Evolutionary conservation across 495 filamentous ascomycete genomes (phyloP).

Genomic region (Clohesyomyces aquaticus): DNA sequence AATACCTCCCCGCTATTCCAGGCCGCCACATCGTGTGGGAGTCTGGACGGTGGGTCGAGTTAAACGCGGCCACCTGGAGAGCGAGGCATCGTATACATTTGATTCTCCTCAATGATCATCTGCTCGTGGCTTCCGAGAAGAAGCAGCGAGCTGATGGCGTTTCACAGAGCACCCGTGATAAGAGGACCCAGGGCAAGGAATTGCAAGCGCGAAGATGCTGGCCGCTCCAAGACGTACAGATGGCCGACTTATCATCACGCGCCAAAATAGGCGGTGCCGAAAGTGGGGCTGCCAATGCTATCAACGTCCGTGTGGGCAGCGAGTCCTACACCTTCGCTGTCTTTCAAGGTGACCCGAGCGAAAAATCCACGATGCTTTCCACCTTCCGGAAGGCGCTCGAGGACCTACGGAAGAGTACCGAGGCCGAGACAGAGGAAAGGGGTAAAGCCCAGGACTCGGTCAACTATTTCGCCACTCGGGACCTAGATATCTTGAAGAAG

Average conservation of each 20-base stretch:
- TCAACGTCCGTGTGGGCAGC: constrained; percentile 85
- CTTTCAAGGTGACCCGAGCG: constrained; percentile 69
- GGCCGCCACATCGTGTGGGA: constrained; percentile 91
- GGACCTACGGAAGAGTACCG: constrained; percentile 78
- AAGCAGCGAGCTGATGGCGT: constrained; percentile 76
- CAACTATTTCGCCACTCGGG: constrained; percentile 75
- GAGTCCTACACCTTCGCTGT: constrained; percentile 90
- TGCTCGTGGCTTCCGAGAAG: constrained; percentile 90
- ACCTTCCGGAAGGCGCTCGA: constrained; percentile 91
- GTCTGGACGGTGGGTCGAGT: constrained; percentile 87
- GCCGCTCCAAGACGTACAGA: constrained; percentile 90
- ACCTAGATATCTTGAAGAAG: constrained; percentile 72
- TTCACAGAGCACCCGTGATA: constrained; percentile 38
- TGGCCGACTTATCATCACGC: constrained; percentile 78
- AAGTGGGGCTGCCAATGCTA: constrained; percentile 74
- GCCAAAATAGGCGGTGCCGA: constrained; percentile 52
- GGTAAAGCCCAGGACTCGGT: constrained; percentile 78
- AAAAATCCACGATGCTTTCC: constrained; percentile 78
- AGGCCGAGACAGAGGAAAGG: constrained; percentile 80
- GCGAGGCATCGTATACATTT: constrained; percentile 81
- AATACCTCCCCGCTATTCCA: constrained; percentile 87
- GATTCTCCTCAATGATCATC: constrained; percentile 91
- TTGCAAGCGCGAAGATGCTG: constrained; percentile 93
- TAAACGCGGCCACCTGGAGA: constrained; percentile 97
- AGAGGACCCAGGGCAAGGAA: constrained; percentile 56